Evolutionary conservation across 768 basidiomycete genomes (phyloP), one percentile per base, ranked within the genome.

Genomic region (Leccinum subgranulosum): DNA sequence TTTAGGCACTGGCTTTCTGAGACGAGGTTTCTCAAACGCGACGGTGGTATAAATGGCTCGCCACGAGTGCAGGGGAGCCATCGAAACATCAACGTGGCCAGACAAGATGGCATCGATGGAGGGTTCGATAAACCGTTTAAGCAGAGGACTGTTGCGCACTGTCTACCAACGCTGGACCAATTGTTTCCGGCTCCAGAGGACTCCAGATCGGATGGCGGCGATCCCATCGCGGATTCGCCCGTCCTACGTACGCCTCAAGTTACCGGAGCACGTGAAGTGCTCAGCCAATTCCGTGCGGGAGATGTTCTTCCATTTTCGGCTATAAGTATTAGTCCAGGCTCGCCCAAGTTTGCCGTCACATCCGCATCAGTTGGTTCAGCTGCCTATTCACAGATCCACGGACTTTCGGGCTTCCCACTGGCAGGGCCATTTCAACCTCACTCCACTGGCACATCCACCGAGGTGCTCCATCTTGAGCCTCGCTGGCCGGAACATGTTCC

Each of bases 1-100:
- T 71, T 72, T 56, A 64, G 71, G 41, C 63, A 61, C 57, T 71
- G 71, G 71, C 64, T 72, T 23, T 69, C 69, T 60, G 69, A 73
- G 60, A 63, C 63, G 15, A 60, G 60, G 46, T 59, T 64, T 21
- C 61, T 69, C 67, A 63, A 62, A 64, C 58, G 49, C 54, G 64
- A 66, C 39, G 53, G 49, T 43, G 10, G 41, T 55, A 49, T 46
- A 53, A 50, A 65, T 46, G 41, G 43, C 53, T 51, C 56, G 9
- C 61, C 64, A 55, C 58, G 62, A 19, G 7, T 53, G 29, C 55
- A 48, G 31, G 45, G 46, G 8, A 54, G 34, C 34, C 51, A 60
- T 19, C 60, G 63, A 65, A 63, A 57, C 61, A 27, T 39, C 28
- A 59, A 52, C 56, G 34, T 53, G 60, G 25, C 59, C 43, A 63